Evolutionary conservation across 2,329 filamentous ascomycete genomes (phyloP).

Genomic region (Mollisia scopiformis): DNA sequence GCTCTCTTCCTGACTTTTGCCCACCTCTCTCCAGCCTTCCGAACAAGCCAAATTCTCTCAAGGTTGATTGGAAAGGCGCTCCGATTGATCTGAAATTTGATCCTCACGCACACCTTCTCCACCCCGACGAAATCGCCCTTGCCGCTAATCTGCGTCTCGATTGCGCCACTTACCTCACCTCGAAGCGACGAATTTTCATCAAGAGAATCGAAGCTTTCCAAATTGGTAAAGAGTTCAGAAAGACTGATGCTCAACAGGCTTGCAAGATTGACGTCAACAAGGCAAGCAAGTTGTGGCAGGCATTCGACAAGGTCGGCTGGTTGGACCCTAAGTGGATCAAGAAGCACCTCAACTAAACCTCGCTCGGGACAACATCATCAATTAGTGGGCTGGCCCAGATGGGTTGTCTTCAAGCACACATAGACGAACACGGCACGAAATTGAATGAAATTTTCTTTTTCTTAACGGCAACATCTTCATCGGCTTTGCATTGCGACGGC

Average conservation of each 20-base stretch:
- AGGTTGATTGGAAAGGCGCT: conserved; percentile 86
- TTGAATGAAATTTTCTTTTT: conserved; percentile 19
- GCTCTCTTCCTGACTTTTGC: conserved; percentile 70
- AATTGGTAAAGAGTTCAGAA: conserved; percentile 83
- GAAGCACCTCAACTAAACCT: conserved; percentile 21
- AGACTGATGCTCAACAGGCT: conserved; percentile 94
- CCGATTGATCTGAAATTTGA: conserved; percentile 77
- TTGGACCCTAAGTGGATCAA: conserved; percentile 46
- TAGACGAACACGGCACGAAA: conserved; percentile 14
- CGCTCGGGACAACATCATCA: conserved; percentile 9
- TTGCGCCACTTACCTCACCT: conserved; percentile 86
- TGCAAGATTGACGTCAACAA: conserved; percentile 99
- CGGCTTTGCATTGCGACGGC: conserved; percentile 29
- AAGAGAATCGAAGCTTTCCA: conserved; percentile 68
- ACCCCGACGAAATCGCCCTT: conserved; percentile 76
- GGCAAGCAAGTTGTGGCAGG: conserved; percentile 88
- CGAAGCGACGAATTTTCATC: conserved; percentile 89
- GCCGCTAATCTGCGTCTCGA: conserved; percentile 81
- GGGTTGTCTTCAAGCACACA: conserved; percentile 6
- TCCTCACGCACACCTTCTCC: conserved; percentile 69
- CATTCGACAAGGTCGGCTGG: conserved; percentile 87
- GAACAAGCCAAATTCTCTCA: conserved; percentile 69
- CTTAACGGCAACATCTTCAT: not conserved
- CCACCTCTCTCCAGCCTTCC: conserved; percentile 70
- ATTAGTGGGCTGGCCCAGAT: conserved; percentile 10